Evolutionary conservation across 768 basidiomycete genomes (phyloP), one percentile per base, ranked within the genome.

Genomic region (Lactarius sp.): DNA sequence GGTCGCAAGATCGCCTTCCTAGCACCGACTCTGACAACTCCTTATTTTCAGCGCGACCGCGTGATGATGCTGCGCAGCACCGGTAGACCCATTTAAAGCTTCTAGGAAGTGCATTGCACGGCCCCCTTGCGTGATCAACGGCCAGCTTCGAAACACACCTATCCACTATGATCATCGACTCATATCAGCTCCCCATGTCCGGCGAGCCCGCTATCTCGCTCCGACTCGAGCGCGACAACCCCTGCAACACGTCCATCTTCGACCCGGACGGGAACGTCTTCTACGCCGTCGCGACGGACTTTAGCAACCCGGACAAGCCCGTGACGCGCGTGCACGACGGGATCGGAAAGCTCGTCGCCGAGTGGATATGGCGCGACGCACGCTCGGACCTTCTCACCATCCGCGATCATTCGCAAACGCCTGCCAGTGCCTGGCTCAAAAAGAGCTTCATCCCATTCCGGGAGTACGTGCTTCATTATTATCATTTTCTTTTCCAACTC

Each of bases 311-410:
- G 13, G 39, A 34, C 27, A 61, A 58, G 8, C 67, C 67, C 1
- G 47, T 60, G 8, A 68, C 65, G 51, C 61, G 47, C 18, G 54
- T 66, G 39, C 42, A 60, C 18, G 65, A 62, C 34, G 56, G 58
- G 18, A 36, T 46, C 14, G 67, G 65, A 16, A 60, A 57, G 37
- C 57, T 58, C 42, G 61, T 68, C 59, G 65, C 67, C 33, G 55
- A 66, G 54, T 68, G 67, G 67, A 62, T 49, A 37, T 68, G 67
- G 67, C 61, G 67, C 39, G 65, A 67, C 27, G 39, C 41, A 18
- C 67, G 67, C 33, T 62, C 67, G 10, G 67, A 68, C 55, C n/a
- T 66, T 51, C 67, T 68, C 60, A 66, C 57, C 49, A 54, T 66
- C 13, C 41, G 60, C 55, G 58, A 27, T 47, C 61, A 16, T 33